Conservation (phyloP, 345 rosid genomes). For the Hypericum androsaemum region DNA sequence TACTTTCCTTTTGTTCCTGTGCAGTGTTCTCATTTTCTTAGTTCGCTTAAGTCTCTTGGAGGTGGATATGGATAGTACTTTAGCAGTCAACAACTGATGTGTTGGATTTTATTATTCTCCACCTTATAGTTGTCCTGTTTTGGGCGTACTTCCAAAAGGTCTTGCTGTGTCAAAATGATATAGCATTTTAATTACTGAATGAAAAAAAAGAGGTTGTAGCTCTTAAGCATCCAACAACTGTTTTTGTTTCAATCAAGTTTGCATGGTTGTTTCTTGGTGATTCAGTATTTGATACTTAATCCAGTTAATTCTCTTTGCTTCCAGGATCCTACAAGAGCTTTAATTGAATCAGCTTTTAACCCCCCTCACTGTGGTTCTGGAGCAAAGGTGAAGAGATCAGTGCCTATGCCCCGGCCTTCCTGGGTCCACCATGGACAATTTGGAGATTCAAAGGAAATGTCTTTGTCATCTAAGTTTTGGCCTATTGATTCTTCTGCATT, state of each 20-base stretch:
- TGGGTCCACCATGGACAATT: constrained; percentile 50
- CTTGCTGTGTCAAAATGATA: no score
- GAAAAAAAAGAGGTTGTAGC: no score
- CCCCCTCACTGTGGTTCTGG: constrained; percentile 60
- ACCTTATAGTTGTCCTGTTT: no score
- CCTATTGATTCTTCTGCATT: constrained; percentile 67
- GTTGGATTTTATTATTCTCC: no score
- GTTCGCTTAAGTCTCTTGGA: not conserved
- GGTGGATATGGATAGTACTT: not conserved
- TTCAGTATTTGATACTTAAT: not conserved
- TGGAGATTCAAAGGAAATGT: constrained; percentile 23
- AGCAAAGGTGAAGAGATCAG: constrained; percentile 74
- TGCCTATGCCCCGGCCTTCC: constrained; percentile 47
- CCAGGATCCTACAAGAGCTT: constrained; percentile 46
- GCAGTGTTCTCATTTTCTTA: not conserved
- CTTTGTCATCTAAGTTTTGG: constrained; percentile 33
- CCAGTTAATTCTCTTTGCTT: not conserved
- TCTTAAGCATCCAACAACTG: no score
- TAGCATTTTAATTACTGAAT: no score
- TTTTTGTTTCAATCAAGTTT: no score
- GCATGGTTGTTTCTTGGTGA: not conserved
- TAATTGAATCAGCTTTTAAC: constrained; percentile 33
- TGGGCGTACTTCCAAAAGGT: no score
- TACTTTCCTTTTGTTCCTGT: not conserved
- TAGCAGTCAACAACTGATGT: no score